Percentiles rank a stretch among this genome's conserved stretches.
phyloP scores from a whole-genome alignment of 352 stramenopile species.

The Aphanomyces euteiches region DNA sequence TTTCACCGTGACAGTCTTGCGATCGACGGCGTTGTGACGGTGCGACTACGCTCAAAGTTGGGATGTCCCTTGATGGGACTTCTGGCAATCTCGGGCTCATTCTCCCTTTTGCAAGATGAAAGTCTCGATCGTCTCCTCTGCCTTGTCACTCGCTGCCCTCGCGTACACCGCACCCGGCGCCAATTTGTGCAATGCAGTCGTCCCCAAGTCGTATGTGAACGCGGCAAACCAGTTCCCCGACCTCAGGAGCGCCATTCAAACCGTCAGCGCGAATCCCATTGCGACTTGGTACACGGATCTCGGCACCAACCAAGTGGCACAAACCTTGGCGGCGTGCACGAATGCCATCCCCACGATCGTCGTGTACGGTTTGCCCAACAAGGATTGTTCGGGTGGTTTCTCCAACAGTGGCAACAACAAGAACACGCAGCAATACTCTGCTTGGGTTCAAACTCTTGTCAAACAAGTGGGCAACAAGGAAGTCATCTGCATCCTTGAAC shows the following conservation, averaged over 20 bases:
- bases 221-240: slow-evolving; percentile 49
- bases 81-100: too few relatives aligned
- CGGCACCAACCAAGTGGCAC: slow-evolving; percentile 36
- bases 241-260: slow-evolving; percentile 36
- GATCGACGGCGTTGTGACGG: too few relatives aligned
- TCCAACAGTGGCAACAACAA: slow-evolving; percentile 39
- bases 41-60: too few relatives aligned
- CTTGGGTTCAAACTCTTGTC: slow-evolving; percentile 45
- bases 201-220: slow-evolving; percentile 41
- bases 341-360: slow-evolving; percentile 13
- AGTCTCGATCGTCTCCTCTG: too few relatives aligned
- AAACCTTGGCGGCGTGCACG: slow-evolving; percentile 35
- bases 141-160: too few relatives aligned
- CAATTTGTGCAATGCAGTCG: slow-evolving; percentile 30
- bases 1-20: too few relatives aligned
- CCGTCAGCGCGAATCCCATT: slow-evolving; percentile 48
- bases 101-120: too few relatives aligned
- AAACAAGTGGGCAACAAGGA: slow-evolving; percentile 46
- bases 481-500: slow-evolving; percentile 68
- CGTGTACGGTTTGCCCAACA: slow-evolving; percentile 32
- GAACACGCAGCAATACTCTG: slow-evolving; percentile 44
- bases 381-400: slow-evolving; percentile 29
- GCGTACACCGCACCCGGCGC: too few relatives aligned
- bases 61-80: too few relatives aligned
- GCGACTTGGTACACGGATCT: slow-evolving; percentile 69